Conservation (phyloP, 2,329 filamentous ascomycete genomes). For the Apiospora marii region DNA sequence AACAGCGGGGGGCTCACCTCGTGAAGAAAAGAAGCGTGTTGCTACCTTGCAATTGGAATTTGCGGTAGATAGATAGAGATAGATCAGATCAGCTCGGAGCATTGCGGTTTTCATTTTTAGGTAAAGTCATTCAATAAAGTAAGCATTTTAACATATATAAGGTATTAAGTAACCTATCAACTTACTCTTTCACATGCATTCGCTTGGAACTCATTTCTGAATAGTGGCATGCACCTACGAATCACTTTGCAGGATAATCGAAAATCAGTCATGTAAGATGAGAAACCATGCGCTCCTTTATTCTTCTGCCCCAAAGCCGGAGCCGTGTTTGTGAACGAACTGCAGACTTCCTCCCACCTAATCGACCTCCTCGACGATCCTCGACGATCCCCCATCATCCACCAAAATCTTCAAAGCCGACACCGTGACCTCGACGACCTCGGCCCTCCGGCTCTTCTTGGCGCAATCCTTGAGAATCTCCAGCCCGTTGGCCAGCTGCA, state of each 20-base stretch:
- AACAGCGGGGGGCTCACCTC: constrained; percentile 71
- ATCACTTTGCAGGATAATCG: neutral
- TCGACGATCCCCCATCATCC: constrained; percentile 38
- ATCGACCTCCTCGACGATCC: constrained; percentile 4
- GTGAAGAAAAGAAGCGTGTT: constrained; percentile 34
- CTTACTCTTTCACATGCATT: too few relatives aligned
- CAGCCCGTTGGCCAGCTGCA: constrained; percentile 69
- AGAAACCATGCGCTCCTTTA: neutral
- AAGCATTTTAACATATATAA: too few relatives aligned
- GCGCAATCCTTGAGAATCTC: constrained; percentile 74
- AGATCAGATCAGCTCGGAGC: neutral
- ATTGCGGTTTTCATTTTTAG: too few relatives aligned
- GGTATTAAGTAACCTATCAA: too few relatives aligned
- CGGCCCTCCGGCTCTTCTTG: constrained; percentile 71
- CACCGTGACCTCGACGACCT: constrained; percentile 75
- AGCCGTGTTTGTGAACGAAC: neutral
- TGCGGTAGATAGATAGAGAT: neutral
- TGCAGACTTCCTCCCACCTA: neutral
- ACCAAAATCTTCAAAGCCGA: constrained; percentile 76
- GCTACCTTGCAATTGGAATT: neutral
- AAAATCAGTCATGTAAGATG: neutral
- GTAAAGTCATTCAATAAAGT: neutral
- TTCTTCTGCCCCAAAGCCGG: neutral
- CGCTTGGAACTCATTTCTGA: too few relatives aligned
- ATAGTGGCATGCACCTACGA: too few relatives aligned